A percentile compares a stretch with the other conserved stretches of the same genome.
Evolutionary conservation across 371 early-diverging fungal genomes (phyloP).

Genomic region (Capniomyces stellatus): DNA sequence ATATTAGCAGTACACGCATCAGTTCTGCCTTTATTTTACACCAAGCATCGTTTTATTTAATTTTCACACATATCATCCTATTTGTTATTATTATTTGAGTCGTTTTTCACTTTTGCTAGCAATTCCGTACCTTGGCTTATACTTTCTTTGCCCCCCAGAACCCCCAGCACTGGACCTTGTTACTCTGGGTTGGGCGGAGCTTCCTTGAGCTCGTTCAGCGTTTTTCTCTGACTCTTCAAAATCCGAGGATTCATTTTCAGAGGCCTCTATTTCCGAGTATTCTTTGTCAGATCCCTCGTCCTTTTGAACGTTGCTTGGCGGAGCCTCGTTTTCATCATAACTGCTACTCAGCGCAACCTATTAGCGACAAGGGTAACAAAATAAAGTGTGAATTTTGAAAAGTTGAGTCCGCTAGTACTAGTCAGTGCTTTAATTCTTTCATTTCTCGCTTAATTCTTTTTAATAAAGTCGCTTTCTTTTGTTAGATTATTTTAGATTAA

Average conservation of each 20-base stretch:
- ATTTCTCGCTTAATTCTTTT: not conserved
- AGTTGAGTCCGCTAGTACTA: too few relatives aligned
- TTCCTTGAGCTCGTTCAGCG: conserved; percentile 12
- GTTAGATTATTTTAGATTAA: too few relatives aligned
- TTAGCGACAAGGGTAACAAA: not conserved
- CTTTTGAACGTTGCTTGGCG: conserved; percentile 6
- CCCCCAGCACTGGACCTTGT: too few relatives aligned
- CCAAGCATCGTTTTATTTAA: conserved; percentile 11
- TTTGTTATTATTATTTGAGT: conserved; percentile 1
- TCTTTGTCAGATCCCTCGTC: conserved; percentile 4
- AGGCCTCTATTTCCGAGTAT: conserved; percentile 5
- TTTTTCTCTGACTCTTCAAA: not conserved
- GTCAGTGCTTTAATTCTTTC: too few relatives aligned
- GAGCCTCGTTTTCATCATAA: conserved; percentile 24
- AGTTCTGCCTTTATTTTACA: conserved; percentile 14
- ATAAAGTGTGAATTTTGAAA: too few relatives aligned
- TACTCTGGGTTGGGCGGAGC: conserved; percentile 3
- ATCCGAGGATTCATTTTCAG: not conserved
- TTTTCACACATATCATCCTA: not conserved
- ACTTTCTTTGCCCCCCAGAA: too few relatives aligned
- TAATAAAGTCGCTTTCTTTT: not conserved
- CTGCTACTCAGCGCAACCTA: conserved; percentile 31
- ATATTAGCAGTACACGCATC: conserved; percentile 40
- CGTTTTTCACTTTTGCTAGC: too few relatives aligned
- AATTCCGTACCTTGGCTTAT: too few relatives aligned